Evolutionary conservation across 2,329 filamentous ascomycete genomes (phyloP), one percentile per base, ranked within the genome.

Genomic region (Trichoderma harzianum): DNA sequence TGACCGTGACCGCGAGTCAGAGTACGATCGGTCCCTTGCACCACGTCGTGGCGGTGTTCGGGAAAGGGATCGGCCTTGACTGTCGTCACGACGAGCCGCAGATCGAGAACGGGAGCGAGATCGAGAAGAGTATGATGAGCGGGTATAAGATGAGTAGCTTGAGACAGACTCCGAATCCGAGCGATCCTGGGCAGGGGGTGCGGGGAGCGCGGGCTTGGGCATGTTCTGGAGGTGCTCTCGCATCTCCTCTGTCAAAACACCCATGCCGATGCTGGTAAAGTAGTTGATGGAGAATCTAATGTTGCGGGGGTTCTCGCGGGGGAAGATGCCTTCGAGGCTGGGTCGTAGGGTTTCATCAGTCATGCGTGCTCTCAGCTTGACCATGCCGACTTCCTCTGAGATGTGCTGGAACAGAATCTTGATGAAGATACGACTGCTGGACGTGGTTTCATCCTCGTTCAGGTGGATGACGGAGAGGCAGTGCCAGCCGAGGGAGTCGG

Each of bases 221-320:
- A 97, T 89, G 78, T 94, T 97, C 80, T 95, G 92, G 71, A 99
- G 87, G 79, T 92, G 90, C 78, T 97, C 93, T 81, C 96, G 91
- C 94, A 98, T 97, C 75, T 94, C 93, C 79, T 99, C 96, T 2
- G 96, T 99, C 73, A 99, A 87, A 28, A 89, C 90, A 79, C 96
- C 96, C 93, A 99, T 97, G 72, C 95, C 94, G 77, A 99, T 97
- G 78, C 94, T 96, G 11, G 96, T 99, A 81, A 99, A 98, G 86
- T 98, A 99, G 83, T 99, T 99, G 90, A 99, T 97, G 65, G 95
- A 93, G 86, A 99, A 99, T 69, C 95, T 91, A 51, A 95, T 94
- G 82, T 98, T 96, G 79, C 93, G 91, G 28, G 94, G 90, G 78
- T 94, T 93, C 80, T 98, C 95, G 73, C 86, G 91, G 0, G 96